phyloP scores from a whole-genome alignment of 441 rosid species.

The Euphorbia schlechtendalii region DNA sequence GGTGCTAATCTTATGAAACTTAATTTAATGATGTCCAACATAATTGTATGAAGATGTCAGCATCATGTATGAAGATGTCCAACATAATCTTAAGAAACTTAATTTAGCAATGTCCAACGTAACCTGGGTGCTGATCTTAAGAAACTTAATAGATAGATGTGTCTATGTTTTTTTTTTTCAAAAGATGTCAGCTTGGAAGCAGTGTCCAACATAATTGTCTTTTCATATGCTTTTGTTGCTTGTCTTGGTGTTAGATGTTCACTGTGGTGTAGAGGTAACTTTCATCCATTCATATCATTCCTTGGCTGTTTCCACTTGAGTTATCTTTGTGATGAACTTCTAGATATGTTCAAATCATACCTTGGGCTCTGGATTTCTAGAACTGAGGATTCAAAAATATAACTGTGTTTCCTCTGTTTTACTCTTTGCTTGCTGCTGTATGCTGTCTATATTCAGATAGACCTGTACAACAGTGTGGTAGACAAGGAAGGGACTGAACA shows the following conservation, averaged over 20 bases:
- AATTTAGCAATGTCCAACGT: neutral
- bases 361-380: neutral
- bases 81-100: too few species aligned
- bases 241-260: conserved; percentile 4
- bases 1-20: neutral
- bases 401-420: conserved; percentile 5
- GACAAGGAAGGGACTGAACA: conserved; percentile 71
- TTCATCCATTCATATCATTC: neutral
- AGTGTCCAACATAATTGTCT: neutral
- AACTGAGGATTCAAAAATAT: neutral
- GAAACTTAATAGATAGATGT: neutral
- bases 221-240: neutral
- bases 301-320: neutral
- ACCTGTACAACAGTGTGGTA: conserved; percentile 76
- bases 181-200: neutral
- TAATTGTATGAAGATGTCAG: too few species aligned
- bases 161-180: neutral
- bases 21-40: neutral
- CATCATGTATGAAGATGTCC: too few species aligned
- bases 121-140: too few species aligned
- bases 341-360: neutral
- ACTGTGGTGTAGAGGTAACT: neutral
- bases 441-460: conserved; percentile 37
- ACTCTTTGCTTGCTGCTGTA: conserved; percentile 9
- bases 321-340: neutral